Evolutionary conservation across 495 filamentous ascomycete species (phyloP).

Genomic region (Penicillium psychrofluorescens): DNA sequence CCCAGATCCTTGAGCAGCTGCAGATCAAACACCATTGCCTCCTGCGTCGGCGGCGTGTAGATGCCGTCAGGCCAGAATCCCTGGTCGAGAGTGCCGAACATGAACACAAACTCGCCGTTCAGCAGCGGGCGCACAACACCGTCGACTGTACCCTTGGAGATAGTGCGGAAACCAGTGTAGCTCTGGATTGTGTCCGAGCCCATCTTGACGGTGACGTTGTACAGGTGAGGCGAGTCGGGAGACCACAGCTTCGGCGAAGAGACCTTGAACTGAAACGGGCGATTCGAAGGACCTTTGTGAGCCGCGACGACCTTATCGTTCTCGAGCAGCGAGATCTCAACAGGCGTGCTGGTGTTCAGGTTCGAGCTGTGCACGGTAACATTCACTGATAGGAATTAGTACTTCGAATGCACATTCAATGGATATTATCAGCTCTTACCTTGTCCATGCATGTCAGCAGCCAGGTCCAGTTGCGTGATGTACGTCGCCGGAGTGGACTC

Average conservation of each 20-base stretch:
- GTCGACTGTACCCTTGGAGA: conserved; percentile 43
- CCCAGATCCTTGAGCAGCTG: conserved; percentile 52
- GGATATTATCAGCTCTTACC: conserved; percentile 24
- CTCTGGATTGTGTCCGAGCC: conserved; percentile 48
- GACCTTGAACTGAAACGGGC: conserved; percentile 45
- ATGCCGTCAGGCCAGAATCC: conserved; percentile 66
- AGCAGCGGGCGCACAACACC: conserved; percentile 54
- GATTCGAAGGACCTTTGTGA: conserved; percentile 32
- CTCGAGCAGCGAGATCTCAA: conserved; percentile 38
- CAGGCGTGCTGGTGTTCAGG: conserved; percentile 15
- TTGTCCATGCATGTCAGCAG: conserved; percentile 52
- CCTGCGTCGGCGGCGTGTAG: conserved; percentile 49
- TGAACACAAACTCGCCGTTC: conserved; percentile 58
- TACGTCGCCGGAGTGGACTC: conserved; percentile 50
- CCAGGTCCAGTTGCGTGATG: conserved; percentile 47
- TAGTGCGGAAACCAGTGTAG: conserved; percentile 62
- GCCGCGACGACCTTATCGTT: conserved; percentile 31
- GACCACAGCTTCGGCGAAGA: conserved; percentile 50
- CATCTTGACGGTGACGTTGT: conserved; percentile 51
- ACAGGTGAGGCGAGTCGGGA: conserved; percentile 52
- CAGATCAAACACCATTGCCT: conserved; percentile 62
- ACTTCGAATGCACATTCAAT: no score
- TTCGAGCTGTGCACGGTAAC: conserved; percentile 38
- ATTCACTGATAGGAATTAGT: conserved; percentile 26
- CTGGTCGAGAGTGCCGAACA: conserved; percentile 61